These are phyloP conservation scores for Tylopilus subfusipes DNA, from an alignment of 768 basidiomycete species.

Conservation along the genomic window DNA sequence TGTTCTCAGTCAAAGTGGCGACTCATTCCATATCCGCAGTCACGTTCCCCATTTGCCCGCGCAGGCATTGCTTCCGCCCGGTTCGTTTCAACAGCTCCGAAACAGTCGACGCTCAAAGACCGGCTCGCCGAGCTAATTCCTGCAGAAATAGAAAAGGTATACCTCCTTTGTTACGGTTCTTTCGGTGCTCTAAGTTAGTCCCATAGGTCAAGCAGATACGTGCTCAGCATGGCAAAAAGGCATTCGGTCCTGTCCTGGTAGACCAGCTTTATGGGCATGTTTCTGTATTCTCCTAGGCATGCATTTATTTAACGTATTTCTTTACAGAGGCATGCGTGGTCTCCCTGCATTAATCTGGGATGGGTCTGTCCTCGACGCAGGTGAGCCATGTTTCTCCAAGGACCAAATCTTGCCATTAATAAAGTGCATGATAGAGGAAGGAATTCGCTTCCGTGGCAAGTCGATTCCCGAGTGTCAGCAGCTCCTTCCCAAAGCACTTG, in stretches of 20 bases:
- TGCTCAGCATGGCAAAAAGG: constrained; percentile 84
- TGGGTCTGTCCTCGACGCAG: constrained; percentile 93
- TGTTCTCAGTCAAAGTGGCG: too few relatives aligned
- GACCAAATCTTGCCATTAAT: not conserved
- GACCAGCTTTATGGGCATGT: constrained; percentile 84
- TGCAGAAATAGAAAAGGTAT: constrained; percentile 52
- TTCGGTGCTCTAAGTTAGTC: constrained; percentile 2
- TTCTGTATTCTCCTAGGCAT: not conserved
- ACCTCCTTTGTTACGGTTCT: not conserved
- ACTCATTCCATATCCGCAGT: constrained; percentile 32
- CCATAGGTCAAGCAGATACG: constrained; percentile 81
- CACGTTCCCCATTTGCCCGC: constrained; percentile 47
- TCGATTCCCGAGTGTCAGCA: constrained; percentile 89
- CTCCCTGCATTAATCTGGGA: constrained; percentile 97
- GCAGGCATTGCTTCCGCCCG: constrained; percentile 46
- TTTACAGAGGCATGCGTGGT: constrained; percentile 75
- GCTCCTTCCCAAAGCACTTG: constrained; percentile 83
- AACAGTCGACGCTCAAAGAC: constrained; percentile 83
- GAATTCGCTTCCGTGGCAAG: constrained; percentile 97
- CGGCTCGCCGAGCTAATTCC: constrained; percentile 93
- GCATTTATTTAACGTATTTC: not conserved
- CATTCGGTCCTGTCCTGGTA: constrained; percentile 87
- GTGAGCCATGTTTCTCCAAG: constrained; percentile 37
- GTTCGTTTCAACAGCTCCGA: constrained; percentile 62
- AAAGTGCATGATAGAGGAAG: constrained; percentile 61